A percentile compares a stretch with the other conserved stretches of the same genome.
These are phyloP conservation scores for Leccinum solheimii DNA, from an alignment of 1,284 basidiomycete species.

Conservation along the genomic window DNA sequence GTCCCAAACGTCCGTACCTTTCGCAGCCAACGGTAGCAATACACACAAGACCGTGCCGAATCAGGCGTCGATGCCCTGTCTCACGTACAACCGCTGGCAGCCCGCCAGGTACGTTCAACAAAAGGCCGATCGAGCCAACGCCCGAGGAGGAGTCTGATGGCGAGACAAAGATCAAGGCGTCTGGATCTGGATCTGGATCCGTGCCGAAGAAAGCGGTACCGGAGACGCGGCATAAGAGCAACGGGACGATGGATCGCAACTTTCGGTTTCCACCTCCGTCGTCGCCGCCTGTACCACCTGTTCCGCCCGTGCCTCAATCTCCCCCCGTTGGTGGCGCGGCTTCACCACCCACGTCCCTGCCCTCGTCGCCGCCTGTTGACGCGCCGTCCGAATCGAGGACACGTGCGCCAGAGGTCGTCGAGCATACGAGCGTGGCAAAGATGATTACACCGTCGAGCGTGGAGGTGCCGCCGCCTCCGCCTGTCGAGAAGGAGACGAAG, in stretches of 20 bases:
- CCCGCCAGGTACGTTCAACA: constrained; percentile 12
- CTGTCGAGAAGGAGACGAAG: constrained; percentile 64
- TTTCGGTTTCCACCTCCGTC: constrained; percentile 66
- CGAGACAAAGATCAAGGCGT: constrained; percentile 16
- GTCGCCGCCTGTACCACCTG: constrained; percentile 23
- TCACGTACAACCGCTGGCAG: constrained; percentile 16
- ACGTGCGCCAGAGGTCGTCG: no score
- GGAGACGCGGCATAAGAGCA: constrained; percentile 44
- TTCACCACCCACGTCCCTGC: constrained; percentile 5
- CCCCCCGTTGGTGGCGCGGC: not conserved
- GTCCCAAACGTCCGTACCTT: constrained; percentile 61
- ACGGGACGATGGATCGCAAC: constrained; percentile 73
- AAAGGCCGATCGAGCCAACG: constrained; percentile 45
- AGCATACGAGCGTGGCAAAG: constrained; percentile 14
- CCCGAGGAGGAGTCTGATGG: constrained; percentile 48
- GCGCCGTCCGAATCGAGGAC: not conserved
- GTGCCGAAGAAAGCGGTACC: constrained; percentile 14
- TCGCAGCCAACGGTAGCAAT: constrained; percentile 40
- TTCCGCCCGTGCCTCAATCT: not conserved
- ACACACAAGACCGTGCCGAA: constrained; percentile 30
- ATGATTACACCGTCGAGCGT: constrained; percentile 46
- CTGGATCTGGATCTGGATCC: not conserved
- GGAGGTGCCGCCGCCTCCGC: constrained; percentile 75
- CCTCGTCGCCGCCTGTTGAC: constrained; percentile 21
- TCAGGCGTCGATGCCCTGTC: constrained; percentile 20